These are phyloP conservation scores for Talaromyces thailandensis DNA, from an alignment of 495 filamentous ascomycete genomes.

Conservation along the genomic window DNA sequence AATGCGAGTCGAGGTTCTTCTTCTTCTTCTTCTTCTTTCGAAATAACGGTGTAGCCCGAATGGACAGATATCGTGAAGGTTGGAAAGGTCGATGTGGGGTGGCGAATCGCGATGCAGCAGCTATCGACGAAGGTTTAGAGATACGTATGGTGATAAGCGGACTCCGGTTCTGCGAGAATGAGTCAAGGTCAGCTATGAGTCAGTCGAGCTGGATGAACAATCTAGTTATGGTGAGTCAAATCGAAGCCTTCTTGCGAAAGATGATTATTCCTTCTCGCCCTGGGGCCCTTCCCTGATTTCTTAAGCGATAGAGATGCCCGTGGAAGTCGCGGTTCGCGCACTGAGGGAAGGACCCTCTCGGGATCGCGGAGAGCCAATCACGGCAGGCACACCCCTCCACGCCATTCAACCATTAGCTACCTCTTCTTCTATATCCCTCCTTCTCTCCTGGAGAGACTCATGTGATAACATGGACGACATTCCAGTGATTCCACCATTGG, in stretches of 20 bases:
- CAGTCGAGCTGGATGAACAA: background rate
- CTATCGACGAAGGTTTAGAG: background rate
- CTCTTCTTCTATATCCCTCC: background rate
- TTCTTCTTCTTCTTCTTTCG: background rate
- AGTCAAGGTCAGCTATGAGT: background rate
- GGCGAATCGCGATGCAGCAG: background rate
- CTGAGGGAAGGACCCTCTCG: conserved; percentile 3
- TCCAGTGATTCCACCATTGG: background rate
- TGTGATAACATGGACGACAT: background rate
- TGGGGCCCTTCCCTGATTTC: background rate
- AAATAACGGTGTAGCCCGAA: too few relatives aligned
- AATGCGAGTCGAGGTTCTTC: background rate
- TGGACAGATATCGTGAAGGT: background rate
- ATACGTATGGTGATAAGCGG: background rate
- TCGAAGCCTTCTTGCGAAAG: background rate
- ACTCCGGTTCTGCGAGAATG: background rate
- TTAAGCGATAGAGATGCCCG: background rate
- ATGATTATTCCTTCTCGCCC: background rate
- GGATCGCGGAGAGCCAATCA: conserved; percentile 23
- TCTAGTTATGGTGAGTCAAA: background rate
- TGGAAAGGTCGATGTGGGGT: background rate
- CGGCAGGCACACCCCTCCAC: conserved; percentile 29
- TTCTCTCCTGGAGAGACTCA: background rate
- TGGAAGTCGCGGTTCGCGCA: background rate
- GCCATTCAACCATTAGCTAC: conserved; percentile 22